Base-by-base conservation (phyloP, 1,284 basidiomycete genomes). In the Peniophora sp. region DNA sequence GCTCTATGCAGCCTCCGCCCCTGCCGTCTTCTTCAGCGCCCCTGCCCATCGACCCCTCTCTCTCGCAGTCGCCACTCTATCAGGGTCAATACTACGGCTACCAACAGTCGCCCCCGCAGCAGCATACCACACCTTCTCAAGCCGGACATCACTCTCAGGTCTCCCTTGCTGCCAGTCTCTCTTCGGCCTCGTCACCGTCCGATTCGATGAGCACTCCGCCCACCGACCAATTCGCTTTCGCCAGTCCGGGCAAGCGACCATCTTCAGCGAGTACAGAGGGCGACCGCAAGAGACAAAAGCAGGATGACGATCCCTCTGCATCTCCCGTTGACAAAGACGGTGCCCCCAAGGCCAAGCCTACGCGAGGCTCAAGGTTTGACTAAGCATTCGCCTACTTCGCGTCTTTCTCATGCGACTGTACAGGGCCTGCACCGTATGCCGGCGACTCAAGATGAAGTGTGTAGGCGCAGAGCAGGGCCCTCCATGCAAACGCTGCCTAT, bases 371-470 rank as follows among this genome's bases (percentile, higher is more conserved):
- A 32, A 77, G 90, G 90, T 92, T 59, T 57, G 79, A 69, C 14
- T 51, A 9, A n/a, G 46, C 36, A 10, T 25, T 38, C 12, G 14
- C 45, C 36, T 50, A 44, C 39, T n/a, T 23, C 44, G 19, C 19
- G 27, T n/a, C 45, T n/a, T 52, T 27, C 48, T 58, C 27, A 51
- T 46, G 38, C 38, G 24, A 22, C 44, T 48, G 52, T 55, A 25
- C 58, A 92, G 92, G 49, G 94, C 94, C 0, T 97, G 94, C 59
- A 93, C 90, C 0, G 92, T 95, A 27, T 98, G 96, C 66, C 84
- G 96, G 32, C 86, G 93, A 47, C 83, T 98, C 56, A 99, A 99
- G 74, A 99, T 99, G 96, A 91, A 96, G 59, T 99, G 96, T 59
- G 92, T 97, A 17, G 93, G 89, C 35, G 91, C 92, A 1, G 94